Evolutionary conservation across 1,139 yeast species (phyloP), one percentile per base, ranked within the genome.

Genomic region (Yarrowia galli): DNA sequence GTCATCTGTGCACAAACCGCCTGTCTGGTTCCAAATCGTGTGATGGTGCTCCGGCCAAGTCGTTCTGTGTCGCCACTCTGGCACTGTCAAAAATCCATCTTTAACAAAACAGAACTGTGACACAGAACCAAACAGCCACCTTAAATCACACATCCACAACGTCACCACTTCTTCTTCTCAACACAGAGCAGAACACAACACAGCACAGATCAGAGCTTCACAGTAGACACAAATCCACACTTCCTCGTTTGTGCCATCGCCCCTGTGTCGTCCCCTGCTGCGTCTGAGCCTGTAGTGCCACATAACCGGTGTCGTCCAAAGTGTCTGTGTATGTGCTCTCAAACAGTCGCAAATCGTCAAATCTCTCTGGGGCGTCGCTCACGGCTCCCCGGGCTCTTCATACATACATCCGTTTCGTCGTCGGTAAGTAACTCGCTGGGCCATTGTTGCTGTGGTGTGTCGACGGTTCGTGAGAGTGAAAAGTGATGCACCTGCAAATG

Each of bases 401-500:
- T 58, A 86, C 89, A 80, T 86, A 86, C 89, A 88, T 82, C 91
- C 90, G 79, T 87, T 87, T 85, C 90, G 85, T 84, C 89, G 87
- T 86, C 92, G 87, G 86, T 85, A 88, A 74, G 92, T 87, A 81
- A 88, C 89, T 86, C 92, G 87, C 82, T 87, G 90, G 78, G 89
- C 91, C 92, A 88, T 88, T 77, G 75, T 73, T 74, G 71, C 35
- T 71, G 70, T 56, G 53, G 67, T 63, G 67, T 68, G 67, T 58
- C 63, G 68, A 46, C 56, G 66, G 48, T 46, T 61, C 56, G 66
- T 46, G 66, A 61, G 66, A 61, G 54, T 46, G 56, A 61, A 61
- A 46, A 46, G 56, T 61, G 46, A 46, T 28, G 42, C 51, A 43
- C 45, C 35, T 61, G 64, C 64, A 58, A 58, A 58, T 58, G 64